phyloP scores from a whole-genome alignment of 257 asterid species.

The Fraxinus anomala region DNA sequence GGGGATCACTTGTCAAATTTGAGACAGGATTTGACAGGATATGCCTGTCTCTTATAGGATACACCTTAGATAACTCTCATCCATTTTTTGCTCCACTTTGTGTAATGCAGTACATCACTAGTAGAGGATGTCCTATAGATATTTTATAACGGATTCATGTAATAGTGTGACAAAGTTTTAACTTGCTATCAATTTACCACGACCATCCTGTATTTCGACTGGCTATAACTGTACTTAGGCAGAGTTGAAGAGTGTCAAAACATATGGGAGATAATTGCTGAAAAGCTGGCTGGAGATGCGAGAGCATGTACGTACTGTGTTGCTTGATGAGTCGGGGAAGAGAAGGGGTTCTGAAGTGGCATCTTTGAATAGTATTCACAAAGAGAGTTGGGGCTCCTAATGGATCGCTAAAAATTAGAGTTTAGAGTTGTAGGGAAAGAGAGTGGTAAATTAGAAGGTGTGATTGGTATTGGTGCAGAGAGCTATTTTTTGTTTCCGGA shows the following conservation, averaged over 20 bases:
- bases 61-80: background rate
- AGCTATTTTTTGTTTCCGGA: background rate
- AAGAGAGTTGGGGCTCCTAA: background rate
- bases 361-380: background rate
- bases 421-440: background rate
- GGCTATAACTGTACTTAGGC: background rate
- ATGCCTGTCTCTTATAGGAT: background rate
- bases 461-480: background rate
- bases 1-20: background rate
- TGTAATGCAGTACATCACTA: background rate
- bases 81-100: background rate
- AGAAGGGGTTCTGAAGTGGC: background rate
- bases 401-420: background rate
- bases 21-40: background rate
- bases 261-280: background rate
- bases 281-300: background rate
- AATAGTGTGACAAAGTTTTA: background rate
- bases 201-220: background rate
- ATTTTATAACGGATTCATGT: background rate
- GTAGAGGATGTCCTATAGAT: background rate
- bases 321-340: background rate
- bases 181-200: background rate
- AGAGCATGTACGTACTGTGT: background rate
- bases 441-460: background rate
- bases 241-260: background rate